Evolutionary conservation across 805 yeast species (phyloP).

Genomic region (Zygotorulaspora danielsina): DNA sequence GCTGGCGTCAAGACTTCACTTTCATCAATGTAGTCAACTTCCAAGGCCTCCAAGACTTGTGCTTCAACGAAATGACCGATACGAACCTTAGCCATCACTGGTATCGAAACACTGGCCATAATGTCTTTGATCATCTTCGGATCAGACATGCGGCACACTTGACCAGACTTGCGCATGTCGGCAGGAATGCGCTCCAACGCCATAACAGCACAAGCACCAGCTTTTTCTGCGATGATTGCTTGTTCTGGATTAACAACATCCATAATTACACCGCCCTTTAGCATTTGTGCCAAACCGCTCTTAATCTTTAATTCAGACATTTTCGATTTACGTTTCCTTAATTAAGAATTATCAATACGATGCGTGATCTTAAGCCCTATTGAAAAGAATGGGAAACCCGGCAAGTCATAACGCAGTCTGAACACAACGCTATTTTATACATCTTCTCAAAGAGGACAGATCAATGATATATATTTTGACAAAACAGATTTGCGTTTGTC

Average conservation of each 20-base stretch:
- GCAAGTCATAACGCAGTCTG: too few relatives aligned
- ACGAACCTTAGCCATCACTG: conserved; percentile 83
- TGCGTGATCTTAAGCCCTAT: neutral
- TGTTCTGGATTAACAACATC: conserved; percentile 77
- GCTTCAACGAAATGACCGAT: conserved; percentile 84
- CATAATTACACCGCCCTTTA: conserved; percentile 73
- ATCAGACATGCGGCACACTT: conserved; percentile 83
- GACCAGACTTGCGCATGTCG: conserved; percentile 76
- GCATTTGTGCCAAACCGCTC: conserved; percentile 81
- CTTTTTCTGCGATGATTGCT: conserved; percentile 72
- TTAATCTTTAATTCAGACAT: conserved; percentile 47
- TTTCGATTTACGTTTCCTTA: too few relatives aligned
- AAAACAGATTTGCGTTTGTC: too few relatives aligned
- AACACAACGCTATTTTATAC: too few relatives aligned
- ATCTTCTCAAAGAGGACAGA: too few relatives aligned
- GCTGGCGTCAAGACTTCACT: conserved; percentile 83
- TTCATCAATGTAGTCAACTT: conserved; percentile 77
- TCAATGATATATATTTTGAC: too few relatives aligned
- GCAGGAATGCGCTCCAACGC: conserved; percentile 83
- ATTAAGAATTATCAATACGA: too few relatives aligned
- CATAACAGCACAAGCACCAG: conserved; percentile 90
- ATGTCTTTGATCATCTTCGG: conserved; percentile 73
- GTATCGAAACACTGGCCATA: conserved; percentile 60
- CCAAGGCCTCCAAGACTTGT: conserved; percentile 65
- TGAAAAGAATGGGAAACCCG: too few relatives aligned